Evolutionary conservation across 192 early-diverging fungal genomes (phyloP).

Genomic region (Backusella sp.): DNA sequence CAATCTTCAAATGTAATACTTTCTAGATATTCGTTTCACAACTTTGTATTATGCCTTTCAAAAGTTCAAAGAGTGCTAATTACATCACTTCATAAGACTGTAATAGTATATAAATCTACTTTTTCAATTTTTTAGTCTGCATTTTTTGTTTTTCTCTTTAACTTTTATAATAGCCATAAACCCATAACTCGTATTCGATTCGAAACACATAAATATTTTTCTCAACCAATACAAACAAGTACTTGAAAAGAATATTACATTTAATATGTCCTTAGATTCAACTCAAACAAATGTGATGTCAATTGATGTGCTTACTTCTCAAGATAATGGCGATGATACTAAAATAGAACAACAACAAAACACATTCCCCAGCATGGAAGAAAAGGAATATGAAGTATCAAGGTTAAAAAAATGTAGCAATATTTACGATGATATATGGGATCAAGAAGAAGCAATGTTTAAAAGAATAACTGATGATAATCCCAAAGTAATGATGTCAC

Average conservation of each 20-base stretch:
- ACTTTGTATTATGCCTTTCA: not conserved
- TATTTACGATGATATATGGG: not conserved
- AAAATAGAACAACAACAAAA: not conserved
- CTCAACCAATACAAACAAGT: not conserved
- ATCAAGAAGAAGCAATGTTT: not conserved
- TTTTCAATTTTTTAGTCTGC: not conserved
- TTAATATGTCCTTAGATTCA: not conserved
- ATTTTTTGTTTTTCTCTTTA: not conserved
- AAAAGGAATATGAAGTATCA: not conserved
- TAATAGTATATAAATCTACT: not conserved
- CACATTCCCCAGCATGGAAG: not conserved
- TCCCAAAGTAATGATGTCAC: not conserved
- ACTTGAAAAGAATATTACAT: not conserved
- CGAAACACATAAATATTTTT: not conserved
- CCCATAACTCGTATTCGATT: not conserved
- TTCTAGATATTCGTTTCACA: not conserved
- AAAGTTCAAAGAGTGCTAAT: not conserved
- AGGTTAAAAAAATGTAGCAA: not conserved
- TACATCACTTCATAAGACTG: not conserved
- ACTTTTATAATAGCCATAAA: not conserved
- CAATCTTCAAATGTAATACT: not conserved
- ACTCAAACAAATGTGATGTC: slow-evolving; percentile 5
- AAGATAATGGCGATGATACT: not conserved
- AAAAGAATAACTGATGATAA: not conserved
- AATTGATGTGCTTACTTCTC: slow-evolving; percentile 5